Evolutionary conservation across 1,284 basidiomycete species (phyloP), one percentile per base, ranked within the genome.

Genomic region (Gomphus bonarii): DNA sequence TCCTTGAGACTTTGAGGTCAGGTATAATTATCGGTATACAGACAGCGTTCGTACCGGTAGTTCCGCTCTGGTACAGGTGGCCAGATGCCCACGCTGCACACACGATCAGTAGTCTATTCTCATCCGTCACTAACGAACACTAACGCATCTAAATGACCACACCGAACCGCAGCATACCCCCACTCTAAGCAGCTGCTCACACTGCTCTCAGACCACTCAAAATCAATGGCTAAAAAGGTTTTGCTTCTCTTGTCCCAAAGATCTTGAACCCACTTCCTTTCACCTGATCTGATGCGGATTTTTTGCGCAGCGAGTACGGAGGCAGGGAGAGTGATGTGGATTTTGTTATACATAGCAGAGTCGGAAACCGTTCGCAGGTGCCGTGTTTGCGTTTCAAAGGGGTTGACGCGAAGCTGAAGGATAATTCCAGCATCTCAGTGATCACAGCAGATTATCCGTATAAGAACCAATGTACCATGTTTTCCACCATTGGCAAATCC

Each of bases 151-250:
- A 92, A 71, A 70, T 87, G 83, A 1, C 80, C 81, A 65, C 86
- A 89, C 40, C 88, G 73, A 52, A 88, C 75, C 6, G 85, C 86
- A 40, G 89, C 85, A 67, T 90, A 86, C 1, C 90, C 89, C 75
- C 86, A 88, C 68, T 91, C 89, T 57, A 91, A 66, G 64, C 75
- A 80, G 54, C 76, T 80, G 59, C 75, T 80, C 63, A 81, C 70
- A 67, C 89, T 89, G 59, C 84, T 79, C 65, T 92, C 89, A 60
- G 80, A 85, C 79, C 82, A 86, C 62, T 87, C 85, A 62, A 90
- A 88, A 62, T 84, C 80, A 7, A 93, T 70, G 3, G 86, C 81
- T 47, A 92, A 69, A 64, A 88, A 92, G 0, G 82, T 85, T 69
- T 84, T 84, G 60, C 88, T 84, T 57, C 72, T 76, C 59, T 73